Conservation (phyloP, 441 rosid species). For the Flueggea neowawraea region DNA sequence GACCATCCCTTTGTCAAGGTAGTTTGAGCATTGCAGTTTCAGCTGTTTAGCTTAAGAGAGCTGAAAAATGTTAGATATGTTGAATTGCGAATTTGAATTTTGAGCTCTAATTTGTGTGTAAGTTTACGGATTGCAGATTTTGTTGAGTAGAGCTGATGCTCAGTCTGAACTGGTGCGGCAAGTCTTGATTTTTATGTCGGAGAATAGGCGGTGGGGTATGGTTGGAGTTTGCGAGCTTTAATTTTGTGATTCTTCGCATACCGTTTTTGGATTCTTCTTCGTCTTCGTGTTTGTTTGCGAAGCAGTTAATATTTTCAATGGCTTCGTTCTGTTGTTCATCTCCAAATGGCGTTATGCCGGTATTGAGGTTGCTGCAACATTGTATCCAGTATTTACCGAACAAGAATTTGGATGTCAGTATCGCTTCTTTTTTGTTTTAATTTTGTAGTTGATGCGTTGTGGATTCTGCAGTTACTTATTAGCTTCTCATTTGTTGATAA, state of each 20-base stretch:
- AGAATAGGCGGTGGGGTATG: conserved; percentile 48
- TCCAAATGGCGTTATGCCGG: conserved; percentile 52
- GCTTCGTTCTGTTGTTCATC: conserved; percentile 79
- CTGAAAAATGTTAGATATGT: not conserved
- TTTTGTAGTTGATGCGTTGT: conserved; percentile 12
- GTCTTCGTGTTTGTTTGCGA: conserved; percentile 33
- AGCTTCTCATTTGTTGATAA: conserved; percentile 20
- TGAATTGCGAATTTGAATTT: not conserved
- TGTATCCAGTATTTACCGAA: conserved; percentile 54
- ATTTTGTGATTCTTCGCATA: conserved; percentile 46
- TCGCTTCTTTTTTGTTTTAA: conserved; percentile 4
- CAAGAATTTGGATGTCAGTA: conserved; percentile 52
- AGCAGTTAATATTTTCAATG: conserved; percentile 67
- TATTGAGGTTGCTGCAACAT: conserved; percentile 54
- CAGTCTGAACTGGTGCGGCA: conserved; percentile 68
- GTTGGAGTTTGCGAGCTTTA: conserved; percentile 68
- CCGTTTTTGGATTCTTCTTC: conserved; percentile 43
- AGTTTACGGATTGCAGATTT: conserved; percentile 48
- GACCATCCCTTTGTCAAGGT: conserved; percentile 86
- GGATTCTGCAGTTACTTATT: conserved; percentile 9
- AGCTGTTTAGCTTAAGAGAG: too few relatives aligned
- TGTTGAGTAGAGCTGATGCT: conserved; percentile 56
- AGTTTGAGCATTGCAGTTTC: conserved; percentile 3
- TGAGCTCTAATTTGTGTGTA: conserved; percentile 6
- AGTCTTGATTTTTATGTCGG: conserved; percentile 60